These are phyloP conservation scores for Corymbia calophylla DNA, from an alignment of 441 rosid genomes.

Conservation along the genomic window DNA sequence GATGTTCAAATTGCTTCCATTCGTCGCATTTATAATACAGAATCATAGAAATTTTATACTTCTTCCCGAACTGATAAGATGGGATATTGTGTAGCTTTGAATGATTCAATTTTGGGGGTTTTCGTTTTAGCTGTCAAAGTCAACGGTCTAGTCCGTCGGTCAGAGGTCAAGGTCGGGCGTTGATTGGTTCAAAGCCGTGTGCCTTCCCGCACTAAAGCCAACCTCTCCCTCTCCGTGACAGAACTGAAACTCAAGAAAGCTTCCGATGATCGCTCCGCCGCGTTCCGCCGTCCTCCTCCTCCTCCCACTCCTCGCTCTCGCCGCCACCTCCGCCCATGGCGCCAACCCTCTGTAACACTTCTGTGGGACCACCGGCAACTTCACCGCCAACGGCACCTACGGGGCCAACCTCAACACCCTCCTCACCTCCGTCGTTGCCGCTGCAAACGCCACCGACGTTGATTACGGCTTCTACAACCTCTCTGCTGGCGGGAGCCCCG, in stretches of 20 bases:
- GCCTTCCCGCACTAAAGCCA: background rate
- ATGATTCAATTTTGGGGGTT: background rate
- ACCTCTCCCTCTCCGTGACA: background rate
- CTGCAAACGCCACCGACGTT: fast-evolving
- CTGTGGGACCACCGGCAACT: background rate
- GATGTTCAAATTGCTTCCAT: background rate
- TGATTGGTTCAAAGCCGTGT: background rate
- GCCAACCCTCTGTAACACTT: background rate
- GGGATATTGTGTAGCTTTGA: background rate
- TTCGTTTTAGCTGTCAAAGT: background rate
- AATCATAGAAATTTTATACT: background rate
- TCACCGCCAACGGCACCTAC: background rate
- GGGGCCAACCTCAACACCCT: background rate
- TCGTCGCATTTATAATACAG: background rate
- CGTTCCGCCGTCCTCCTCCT: background rate
- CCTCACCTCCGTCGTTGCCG: background rate
- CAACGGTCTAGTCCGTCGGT: background rate
- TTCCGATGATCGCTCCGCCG: background rate
- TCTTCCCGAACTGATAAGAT: background rate
- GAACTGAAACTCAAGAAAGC: background rate
- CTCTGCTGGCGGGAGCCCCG: background rate
- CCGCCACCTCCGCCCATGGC: background rate
- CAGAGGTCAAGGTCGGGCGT: background rate
- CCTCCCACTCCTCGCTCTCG: background rate
- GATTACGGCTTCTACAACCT: background rate